These are phyloP conservation scores for Coemansia sp. DNA, from an alignment of 192 early-diverging fungal genomes.

Conservation along the genomic window DNA sequence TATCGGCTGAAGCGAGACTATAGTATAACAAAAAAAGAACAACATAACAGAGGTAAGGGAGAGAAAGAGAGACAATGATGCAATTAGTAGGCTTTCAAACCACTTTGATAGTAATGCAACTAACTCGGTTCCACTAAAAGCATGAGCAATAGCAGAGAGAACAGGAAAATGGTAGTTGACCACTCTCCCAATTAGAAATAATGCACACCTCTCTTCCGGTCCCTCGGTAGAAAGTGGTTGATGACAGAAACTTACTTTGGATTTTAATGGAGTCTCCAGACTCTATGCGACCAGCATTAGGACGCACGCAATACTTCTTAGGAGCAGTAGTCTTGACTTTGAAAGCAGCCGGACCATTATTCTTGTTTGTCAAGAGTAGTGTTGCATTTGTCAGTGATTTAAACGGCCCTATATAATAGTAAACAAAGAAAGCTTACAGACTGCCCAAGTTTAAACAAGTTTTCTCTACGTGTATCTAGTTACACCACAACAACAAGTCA, in stretches of 20 bases:
- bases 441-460: too few relatives aligned
- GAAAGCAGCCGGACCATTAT: slow-evolving; percentile 77
- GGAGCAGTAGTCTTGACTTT: slow-evolving; percentile 99
- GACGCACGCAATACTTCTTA: slow-evolving; percentile 94
- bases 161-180: too few relatives aligned
- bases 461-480: too few relatives aligned
- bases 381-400: slow-evolving; percentile 58
- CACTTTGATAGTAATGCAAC: too few relatives aligned
- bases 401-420: slow-evolving; percentile 58
- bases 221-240: too few relatives aligned
- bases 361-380: slow-evolving; percentile 63
- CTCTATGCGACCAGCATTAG: slow-evolving; percentile 82
- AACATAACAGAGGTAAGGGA: not conserved
- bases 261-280: slow-evolving; percentile 68
- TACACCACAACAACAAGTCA: too few relatives aligned
- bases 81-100: not conserved
- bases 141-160: too few relatives aligned
- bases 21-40: not conserved
- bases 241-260: slow-evolving; percentile 57
- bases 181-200: too few relatives aligned
- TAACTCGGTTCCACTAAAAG: too few relatives aligned
- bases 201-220: too few relatives aligned
- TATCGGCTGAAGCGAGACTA: slow-evolving; percentile 87
- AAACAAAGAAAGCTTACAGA: too few relatives aligned
- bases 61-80: not conserved